A percentile compares a stretch with the other conserved stretches of the same genome.
Conservation (phyloP, 495 filamentous ascomycete genomes). For the Penicillium goetzii region DNA sequence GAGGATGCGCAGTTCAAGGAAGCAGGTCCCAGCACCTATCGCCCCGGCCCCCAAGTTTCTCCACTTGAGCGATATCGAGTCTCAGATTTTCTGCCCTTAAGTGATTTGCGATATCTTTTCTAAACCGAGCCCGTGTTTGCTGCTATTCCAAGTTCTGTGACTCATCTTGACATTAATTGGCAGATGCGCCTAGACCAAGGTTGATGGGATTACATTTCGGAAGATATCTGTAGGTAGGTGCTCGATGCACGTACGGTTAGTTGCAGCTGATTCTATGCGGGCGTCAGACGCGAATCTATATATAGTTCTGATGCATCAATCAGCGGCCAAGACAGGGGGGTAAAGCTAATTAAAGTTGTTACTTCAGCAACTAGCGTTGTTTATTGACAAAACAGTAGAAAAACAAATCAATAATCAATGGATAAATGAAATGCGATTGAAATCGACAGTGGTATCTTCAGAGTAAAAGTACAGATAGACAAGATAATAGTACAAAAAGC, state of each 20-base stretch:
- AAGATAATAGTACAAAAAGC: conserved; percentile 25
- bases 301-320: conserved; percentile 1
- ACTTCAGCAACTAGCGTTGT: neutral
- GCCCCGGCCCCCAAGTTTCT: too few relatives aligned
- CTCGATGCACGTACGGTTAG: neutral
- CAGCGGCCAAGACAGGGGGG: neutral
- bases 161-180: too few relatives aligned
- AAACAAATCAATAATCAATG: neutral
- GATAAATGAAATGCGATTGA: neutral
- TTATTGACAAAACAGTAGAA: neutral
- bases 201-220: too few relatives aligned
- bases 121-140: too few relatives aligned
- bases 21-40: too few relatives aligned
- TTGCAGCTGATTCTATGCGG: neutral
- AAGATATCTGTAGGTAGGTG: too few relatives aligned
- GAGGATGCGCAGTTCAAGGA: too few relatives aligned
- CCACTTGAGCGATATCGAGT: too few relatives aligned
- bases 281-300: neutral
- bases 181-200: too few relatives aligned
- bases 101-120: too few relatives aligned
- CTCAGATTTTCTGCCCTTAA: too few relatives aligned
- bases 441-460: conserved; percentile 28
- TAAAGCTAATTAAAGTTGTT: neutral
- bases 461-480: conserved; percentile 22
- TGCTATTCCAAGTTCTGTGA: too few relatives aligned